Conservation (phyloP, 208 protist genomes). For the Strigomonas culicis region DNA sequence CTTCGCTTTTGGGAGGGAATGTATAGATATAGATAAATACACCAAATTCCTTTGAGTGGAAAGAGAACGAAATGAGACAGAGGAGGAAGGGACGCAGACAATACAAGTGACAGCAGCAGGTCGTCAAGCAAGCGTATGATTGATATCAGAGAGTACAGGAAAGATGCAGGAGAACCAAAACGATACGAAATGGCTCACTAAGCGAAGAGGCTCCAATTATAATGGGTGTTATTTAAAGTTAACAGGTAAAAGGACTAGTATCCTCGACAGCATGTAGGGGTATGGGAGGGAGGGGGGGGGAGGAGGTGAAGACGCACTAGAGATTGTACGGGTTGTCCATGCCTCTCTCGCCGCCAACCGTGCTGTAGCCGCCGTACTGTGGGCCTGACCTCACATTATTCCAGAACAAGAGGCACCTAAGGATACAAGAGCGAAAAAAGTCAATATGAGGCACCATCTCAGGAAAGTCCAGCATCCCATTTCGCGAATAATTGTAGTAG, state of each 20-base stretch:
- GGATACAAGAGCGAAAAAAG: conserved; percentile 23
- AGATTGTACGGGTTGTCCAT: conserved; percentile 5
- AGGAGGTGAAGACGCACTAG: too few relatives aligned
- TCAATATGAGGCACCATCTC: conserved; percentile 68
- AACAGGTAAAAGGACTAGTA: too few relatives aligned
- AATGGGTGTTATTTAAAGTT: too few relatives aligned
- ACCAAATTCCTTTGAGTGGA: too few relatives aligned
- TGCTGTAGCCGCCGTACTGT: conserved; percentile 19
- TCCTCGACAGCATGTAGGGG: too few relatives aligned
- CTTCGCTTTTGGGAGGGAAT: neutral
- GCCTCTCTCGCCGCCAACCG: neutral
- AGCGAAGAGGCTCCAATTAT: too few relatives aligned
- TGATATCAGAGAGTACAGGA: too few relatives aligned
- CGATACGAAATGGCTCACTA: neutral
- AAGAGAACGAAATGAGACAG: conserved; percentile 9
- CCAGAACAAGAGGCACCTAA: conserved; percentile 7
- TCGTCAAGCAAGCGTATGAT: too few relatives aligned
- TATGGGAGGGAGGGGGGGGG: too few relatives aligned
- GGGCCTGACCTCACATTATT: neutral
- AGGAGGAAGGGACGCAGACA: conserved; percentile 13
- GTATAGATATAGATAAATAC: neutral
- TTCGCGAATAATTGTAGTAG: conserved; percentile 56
- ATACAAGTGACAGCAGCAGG: too few relatives aligned
- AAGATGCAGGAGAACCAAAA: neutral
- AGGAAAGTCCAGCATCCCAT: conserved; percentile 56